Base-by-base conservation (phyloP, 768 basidiomycete species). In the Hericium erinaceus region DNA sequence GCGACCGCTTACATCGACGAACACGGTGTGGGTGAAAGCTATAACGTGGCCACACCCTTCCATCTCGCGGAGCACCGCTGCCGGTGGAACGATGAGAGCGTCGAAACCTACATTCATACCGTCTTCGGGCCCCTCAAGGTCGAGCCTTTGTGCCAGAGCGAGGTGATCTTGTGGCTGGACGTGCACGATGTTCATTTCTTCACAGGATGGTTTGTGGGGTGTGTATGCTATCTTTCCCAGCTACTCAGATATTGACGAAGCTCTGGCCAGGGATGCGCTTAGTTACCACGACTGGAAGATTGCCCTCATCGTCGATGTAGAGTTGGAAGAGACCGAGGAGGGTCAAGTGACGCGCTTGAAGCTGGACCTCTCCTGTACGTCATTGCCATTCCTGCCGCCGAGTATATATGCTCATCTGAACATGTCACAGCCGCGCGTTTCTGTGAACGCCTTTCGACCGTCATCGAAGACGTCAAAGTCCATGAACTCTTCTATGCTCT, bases 41-140 rank as follows among this genome's bases (percentile, higher is more conserved):
- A 44, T 8, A 20, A n/a, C n/a, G 10, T 20, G 44, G 44, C 44
- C 7, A 18, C 15, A 12, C n/a, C 44, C 6, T 46, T 46, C 20
- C 20, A 46, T 7, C 44, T 46, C 10, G 44, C 44, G 16, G 44
- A 46, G 44, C 44, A 46, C 44, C 44, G 44, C 44, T 18, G 44
- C 44, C n/a, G n/a, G 15, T 46, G 44, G 44, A 46, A n/a, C 9
- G 44, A 46, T 7, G 44, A 46, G n/a, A 61, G 58, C 52, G 57
- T 51, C 33, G 60, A 58, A 39, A 24, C 38, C 2, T 57, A 61
- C 52, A 68, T 66, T 64, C 66, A 64, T 39, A 51, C 67, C 26
- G 57, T 57, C 28, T 64, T 69, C 26, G 69, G 68, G 20, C 59
- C 68, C 10, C 68, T 67, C 10, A 60, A 61, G 18, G 58, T 70